Base-by-base conservation (phyloP, 2,329 filamentous ascomycete genomes). In the Aspergillus pseudoglaucus region DNA sequence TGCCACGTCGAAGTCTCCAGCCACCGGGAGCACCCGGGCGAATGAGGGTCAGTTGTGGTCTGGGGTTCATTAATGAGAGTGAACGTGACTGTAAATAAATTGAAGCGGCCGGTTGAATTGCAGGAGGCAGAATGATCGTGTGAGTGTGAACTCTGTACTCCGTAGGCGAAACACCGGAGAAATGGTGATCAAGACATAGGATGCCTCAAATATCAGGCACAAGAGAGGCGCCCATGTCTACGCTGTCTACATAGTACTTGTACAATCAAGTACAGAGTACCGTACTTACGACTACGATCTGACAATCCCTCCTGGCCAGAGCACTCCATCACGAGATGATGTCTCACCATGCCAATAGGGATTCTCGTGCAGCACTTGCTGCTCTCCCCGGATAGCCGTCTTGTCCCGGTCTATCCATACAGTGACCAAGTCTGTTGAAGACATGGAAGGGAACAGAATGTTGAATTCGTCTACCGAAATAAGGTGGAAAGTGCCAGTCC, bases 1-100 rank as follows among this genome's bases (percentile, higher is more conserved):
- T 59, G 57, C 57, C 57, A 59, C 57, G 57, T 59, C 49, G 54
- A 57, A 47, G 27, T 30, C 40, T 46, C 49, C 33, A 42, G 40
- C 40, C 40, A 42, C 40, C 40, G 38, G 38, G 38, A 23, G 17
- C 18, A 40, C 15, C 15, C 20, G 15, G 12, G 38, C 12, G 18
- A 20, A 40, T 23, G n/a, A 35, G n/a, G 32, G 6, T 35, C 12
- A 4, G 25, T 27, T 10, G 12, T 37, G 33, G 33, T 17, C 33
- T 37, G 8, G 33, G 4, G n/a, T 27, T 10, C 25, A 27, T 27
- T 27, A 27, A 10, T 27, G 25, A 27, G 25, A 27, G 25, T 27
- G 25, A 12, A 27, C 8, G 25, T 27, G 25, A 10, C 3, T 27
- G 25, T n/a, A 10, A 12, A 27, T 27, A 12, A 27, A 27, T 27